phyloP scores from a whole-genome alignment of 2,329 filamentous ascomycete genomes.

The Monosporascus ibericus region DNA sequence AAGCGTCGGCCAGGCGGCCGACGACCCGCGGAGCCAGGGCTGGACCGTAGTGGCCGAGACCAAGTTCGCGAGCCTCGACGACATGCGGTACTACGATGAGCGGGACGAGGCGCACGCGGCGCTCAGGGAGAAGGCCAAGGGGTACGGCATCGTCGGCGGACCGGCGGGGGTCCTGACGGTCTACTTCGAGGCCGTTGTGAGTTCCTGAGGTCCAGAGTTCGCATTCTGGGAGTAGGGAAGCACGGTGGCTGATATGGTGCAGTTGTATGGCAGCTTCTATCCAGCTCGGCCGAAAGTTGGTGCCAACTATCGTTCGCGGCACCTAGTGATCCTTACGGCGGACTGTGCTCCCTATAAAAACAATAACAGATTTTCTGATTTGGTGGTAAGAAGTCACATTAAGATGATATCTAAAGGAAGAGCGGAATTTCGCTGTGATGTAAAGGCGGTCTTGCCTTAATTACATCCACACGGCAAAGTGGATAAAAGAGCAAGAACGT shows the following conservation, averaged over 20 bases:
- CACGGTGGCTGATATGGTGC: not conserved
- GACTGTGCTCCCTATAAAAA: too few relatives aligned
- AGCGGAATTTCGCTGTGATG: too few relatives aligned
- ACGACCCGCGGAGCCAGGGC: constrained; percentile 56
- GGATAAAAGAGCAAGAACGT: too few relatives aligned
- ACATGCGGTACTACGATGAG: constrained; percentile 65
- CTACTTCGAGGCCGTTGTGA: constrained; percentile 7
- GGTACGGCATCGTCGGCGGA: constrained; percentile 9
- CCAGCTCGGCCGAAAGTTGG: too few relatives aligned
- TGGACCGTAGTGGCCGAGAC: constrained; percentile 59
- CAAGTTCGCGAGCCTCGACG: constrained; percentile 57
- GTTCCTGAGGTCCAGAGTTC: not conserved
- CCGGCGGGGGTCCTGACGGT: constrained; percentile 12
- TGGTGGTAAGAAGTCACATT: too few relatives aligned
- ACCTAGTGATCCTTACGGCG: too few relatives aligned
- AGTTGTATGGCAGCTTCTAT: too few relatives aligned
- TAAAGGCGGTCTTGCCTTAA: too few relatives aligned
- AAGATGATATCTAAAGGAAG: too few relatives aligned
- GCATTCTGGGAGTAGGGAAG: not conserved
- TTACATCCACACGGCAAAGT: too few relatives aligned
- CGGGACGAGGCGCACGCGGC: constrained; percentile 12
- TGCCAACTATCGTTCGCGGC: too few relatives aligned
- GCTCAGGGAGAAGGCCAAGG: constrained; percentile 11
- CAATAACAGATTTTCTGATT: too few relatives aligned
- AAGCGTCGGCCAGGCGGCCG: constrained; percentile 45